Conservation (phyloP, 805 yeast genomes). For the Grigorovia transvaalensis region DNA sequence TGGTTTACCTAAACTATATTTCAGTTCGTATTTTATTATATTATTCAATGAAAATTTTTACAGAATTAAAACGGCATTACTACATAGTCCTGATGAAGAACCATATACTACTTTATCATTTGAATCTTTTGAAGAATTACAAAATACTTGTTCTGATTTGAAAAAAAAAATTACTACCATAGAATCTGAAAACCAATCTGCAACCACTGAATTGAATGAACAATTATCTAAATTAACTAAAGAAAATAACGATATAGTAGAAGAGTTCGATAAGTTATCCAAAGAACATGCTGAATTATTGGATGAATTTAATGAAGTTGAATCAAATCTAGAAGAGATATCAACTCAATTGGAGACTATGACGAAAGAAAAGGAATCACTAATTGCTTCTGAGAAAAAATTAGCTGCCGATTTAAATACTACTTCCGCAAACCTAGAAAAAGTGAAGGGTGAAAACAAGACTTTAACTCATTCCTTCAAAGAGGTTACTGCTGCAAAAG, state of each 20-base stretch:
- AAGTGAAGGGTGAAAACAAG: conserved; percentile 13
- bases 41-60: conserved; percentile 59
- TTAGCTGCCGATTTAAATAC: conserved; percentile 30
- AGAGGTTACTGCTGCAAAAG: conserved; percentile 31
- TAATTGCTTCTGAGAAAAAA: conserved; percentile 23
- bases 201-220: conserved; percentile 15
- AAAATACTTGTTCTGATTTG: conserved; percentile 27
- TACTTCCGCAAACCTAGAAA: conserved; percentile 8
- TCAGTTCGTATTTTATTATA: conserved; percentile 52
- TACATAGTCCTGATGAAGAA: conserved; percentile 63
- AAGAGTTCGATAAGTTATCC: conserved; percentile 3
- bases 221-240: conserved; percentile 6
- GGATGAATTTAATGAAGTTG: conserved; percentile 11
- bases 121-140: conserved; percentile 36
- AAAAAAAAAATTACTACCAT: conserved; percentile 22
- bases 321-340: conserved; percentile 3
- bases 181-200: conserved; percentile 22
- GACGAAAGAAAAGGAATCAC: conserved; percentile 14
- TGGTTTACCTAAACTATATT: conserved; percentile 79
- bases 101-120: conserved; percentile 59
- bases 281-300: conserved; percentile 5
- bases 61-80: conserved; percentile 60
- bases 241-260: conserved; percentile 6
- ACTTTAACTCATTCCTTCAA: conserved; percentile 21
- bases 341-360: conserved; percentile 14